Base-by-base conservation (phyloP, 345 rosid species). In the Linum trigynum region DNA sequence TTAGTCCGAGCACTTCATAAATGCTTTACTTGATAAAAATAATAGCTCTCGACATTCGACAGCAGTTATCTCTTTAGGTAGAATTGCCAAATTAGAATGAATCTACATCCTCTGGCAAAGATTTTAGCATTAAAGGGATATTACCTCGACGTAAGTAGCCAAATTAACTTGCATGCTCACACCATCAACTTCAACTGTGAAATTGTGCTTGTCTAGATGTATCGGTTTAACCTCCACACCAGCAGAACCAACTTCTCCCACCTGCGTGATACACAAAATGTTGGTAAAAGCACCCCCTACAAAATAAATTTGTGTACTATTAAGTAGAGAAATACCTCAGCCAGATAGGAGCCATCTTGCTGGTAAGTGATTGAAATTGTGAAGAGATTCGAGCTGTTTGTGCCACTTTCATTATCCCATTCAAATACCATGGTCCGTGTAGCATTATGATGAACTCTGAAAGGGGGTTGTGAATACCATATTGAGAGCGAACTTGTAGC, bases 381-480 rank as follows among this genome's bases (percentile, higher is more conserved):
- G 65, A 89, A 61, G 65, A 23, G 71, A 57, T 80, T 82, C 39
- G 83, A 80, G 71, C 76, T 69, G 69, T 59, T 68, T 68, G 72
- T 69, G 62, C 80, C 83, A 77, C 67, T 69, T 64, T 86, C 94
- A 59, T 77, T 71, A 57, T 87, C 79, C 97, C 96, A 92, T 75
- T 90, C 86, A 61, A 92, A 76, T 70, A 81, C 91, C 81, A 88
- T 71, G 4, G 75, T 73, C 39, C 73, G 77, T 73, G 71, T 80
- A 55, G 83, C 86, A 41, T 57, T 73, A 73, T 92, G 92, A 79
- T 88, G 90, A 65, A 88, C 84, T 67, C 92, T 78, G 71, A 92
- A 92, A 53, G 97, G 98, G 67, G 91, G 90, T 75, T 74, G 74
- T 53, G 88, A 57, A 75, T 84, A 79, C 98, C 97, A 92, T 72